Percentiles rank a stretch among this genome's conserved stretches.
Evolutionary conservation across 176 grass and related monocot species (phyloP).

Genomic region (Pontederia paniculata): DNA sequence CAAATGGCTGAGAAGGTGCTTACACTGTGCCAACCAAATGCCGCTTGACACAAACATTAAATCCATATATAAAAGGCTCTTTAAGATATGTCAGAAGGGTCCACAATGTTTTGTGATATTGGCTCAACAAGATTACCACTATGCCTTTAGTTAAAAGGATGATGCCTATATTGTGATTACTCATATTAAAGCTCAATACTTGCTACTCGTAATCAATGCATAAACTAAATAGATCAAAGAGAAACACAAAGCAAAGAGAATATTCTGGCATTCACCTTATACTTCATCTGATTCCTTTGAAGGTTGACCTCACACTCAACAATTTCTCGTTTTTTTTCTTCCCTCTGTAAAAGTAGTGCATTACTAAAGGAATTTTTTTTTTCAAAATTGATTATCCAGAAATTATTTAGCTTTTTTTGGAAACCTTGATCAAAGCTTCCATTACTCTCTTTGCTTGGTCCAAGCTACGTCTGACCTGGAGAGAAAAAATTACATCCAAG

Average conservation of each 20-base stretch:
- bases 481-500: slow-evolving; percentile 22
- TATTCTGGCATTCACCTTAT: slow-evolving; percentile 47
- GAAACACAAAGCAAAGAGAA: background rate
- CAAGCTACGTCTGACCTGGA: slow-evolving; percentile 88
- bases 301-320: slow-evolving; percentile 78
- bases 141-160: too few relatives aligned
- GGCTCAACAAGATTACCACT: too few relatives aligned
- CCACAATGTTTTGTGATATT: too few relatives aligned
- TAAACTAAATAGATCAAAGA: background rate
- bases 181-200: too few relatives aligned
- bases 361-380: background rate
- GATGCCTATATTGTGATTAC: too few relatives aligned
- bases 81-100: too few relatives aligned
- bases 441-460: slow-evolving; percentile 84
- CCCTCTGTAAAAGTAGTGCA: slow-evolving; percentile 46
- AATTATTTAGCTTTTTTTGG: background rate
- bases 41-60: too few relatives aligned
- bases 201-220: background rate
- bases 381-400: background rate
- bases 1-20: too few relatives aligned
- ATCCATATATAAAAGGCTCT: too few relatives aligned
- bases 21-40: too few relatives aligned
- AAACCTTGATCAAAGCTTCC: slow-evolving; percentile 88
- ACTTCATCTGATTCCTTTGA: slow-evolving; percentile 80
- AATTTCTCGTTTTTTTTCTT: slow-evolving; percentile 76